phyloP scores from a whole-genome alignment of 768 basidiomycete genomes.

The Lactarius hatsudake region DNA sequence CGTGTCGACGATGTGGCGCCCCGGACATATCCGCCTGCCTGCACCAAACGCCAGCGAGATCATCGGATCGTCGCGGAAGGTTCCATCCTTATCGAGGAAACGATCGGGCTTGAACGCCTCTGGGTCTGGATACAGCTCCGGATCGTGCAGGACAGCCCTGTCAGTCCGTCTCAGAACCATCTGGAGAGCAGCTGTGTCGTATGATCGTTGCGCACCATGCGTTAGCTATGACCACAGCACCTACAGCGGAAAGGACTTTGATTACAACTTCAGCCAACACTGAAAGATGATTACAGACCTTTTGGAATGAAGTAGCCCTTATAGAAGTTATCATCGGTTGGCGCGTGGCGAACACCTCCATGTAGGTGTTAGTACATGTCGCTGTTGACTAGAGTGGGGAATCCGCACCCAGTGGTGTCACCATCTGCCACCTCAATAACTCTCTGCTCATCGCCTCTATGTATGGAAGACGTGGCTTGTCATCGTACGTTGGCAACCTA shows the following conservation, averaged over 20 bases:
- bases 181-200: not conserved
- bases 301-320: slow-evolving; percentile 31
- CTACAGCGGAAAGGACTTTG: not conserved
- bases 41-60: slow-evolving; percentile 18
- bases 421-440: slow-evolving; percentile 29
- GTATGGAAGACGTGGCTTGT: slow-evolving; percentile 31
- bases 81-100: slow-evolving; percentile 20
- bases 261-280: not conserved
- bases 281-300: slow-evolving; percentile 11
- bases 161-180: too few relatives aligned
- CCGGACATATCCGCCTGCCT: slow-evolving; percentile 26
- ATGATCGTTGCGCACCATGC: slow-evolving; percentile 27
- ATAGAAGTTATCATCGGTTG: not conserved
- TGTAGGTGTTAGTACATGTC: too few relatives aligned
- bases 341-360: slow-evolving; percentile 27
- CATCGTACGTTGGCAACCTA: slow-evolving; percentile 32
- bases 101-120: slow-evolving; percentile 33
- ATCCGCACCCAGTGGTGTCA: slow-evolving; percentile 7
- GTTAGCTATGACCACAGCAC: slow-evolving; percentile 25
- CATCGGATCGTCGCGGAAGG: not conserved
- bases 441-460: slow-evolving; percentile 30
- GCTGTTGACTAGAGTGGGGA: too few relatives aligned
- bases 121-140: slow-evolving; percentile 32
- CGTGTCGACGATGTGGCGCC: slow-evolving; percentile 27
- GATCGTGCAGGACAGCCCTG: slow-evolving; percentile 29